Evolutionary conservation across 1,139 yeast species (phyloP).

Genomic region (Yamadazyma triangularis): DNA sequence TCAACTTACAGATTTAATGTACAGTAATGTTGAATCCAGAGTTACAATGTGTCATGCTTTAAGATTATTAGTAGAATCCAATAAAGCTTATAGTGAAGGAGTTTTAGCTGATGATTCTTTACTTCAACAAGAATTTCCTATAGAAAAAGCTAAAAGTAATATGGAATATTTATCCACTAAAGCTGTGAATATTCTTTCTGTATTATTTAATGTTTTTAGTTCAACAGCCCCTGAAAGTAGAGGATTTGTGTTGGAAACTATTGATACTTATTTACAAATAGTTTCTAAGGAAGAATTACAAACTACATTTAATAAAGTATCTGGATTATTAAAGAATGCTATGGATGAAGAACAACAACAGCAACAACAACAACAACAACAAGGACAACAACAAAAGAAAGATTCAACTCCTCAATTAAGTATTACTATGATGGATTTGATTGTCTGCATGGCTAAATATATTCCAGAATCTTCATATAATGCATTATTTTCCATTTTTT

Average conservation of each 20-base stretch:
- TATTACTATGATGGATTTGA: slow-evolving; percentile 85
- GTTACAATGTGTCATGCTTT: slow-evolving; percentile 78
- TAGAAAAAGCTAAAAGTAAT: slow-evolving; percentile 50
- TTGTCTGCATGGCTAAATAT: slow-evolving; percentile 81
- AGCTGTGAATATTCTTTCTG: slow-evolving; percentile 76
- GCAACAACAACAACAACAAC: not conserved
- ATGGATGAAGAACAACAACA: slow-evolving; percentile 54
- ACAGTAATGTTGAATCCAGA: slow-evolving; percentile 71
- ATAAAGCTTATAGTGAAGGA: slow-evolving; percentile 57
- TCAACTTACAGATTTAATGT: slow-evolving; percentile 65
- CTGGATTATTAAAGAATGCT: slow-evolving; percentile 69
- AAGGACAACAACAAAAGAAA: slow-evolving; percentile 6
- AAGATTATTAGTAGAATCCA: slow-evolving; percentile 74
- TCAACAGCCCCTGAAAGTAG: slow-evolving; percentile 83
- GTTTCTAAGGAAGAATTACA: slow-evolving; percentile 65
- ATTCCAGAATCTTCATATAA: slow-evolving; percentile 68
- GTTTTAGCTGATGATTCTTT: slow-evolving; percentile 55
- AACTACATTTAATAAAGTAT: slow-evolving; percentile 79
- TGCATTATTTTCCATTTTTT: slow-evolving; percentile 75
- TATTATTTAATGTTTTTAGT: slow-evolving; percentile 84
- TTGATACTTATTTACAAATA: slow-evolving; percentile 73
- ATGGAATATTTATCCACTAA: slow-evolving; percentile 59
- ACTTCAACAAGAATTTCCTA: slow-evolving; percentile 58
- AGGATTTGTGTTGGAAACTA: slow-evolving; percentile 79
- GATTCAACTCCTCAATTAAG: slow-evolving; percentile 50